Evolutionary conservation across 306 rosid species (phyloP), one percentile per base, ranked within the genome.

Genomic region (Malus orientalis): DNA sequence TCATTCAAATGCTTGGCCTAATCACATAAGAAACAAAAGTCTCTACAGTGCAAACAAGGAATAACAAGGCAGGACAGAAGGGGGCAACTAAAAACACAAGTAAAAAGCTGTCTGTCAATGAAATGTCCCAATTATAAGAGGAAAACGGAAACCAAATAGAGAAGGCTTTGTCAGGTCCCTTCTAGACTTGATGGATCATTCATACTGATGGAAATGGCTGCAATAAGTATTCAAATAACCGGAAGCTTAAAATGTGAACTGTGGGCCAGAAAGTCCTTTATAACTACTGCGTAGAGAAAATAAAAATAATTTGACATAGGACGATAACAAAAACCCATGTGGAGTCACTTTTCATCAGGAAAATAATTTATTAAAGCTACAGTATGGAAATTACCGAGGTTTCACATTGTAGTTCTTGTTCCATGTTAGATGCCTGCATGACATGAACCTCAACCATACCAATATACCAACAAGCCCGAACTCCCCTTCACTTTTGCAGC

Each of bases 371-470:
- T 30, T n/a, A 25, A 55, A 44, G n/a, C 23, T 27, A 49, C 45
- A 58, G 63, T n/a, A 15, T 16, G 64, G 18, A 19, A n/a, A 5
- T 66, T 79, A 83, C 86, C 76, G 79, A 53, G 84, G 86, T 74
- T 83, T 83, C 68, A 83, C 86, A 75, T 83, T 83, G 63, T 75
- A 83, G 33, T 83, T 83, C 61, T 83, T 83, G 67, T 83, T 83
- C 86, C 83, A 83, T 16, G 73, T 76, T 67, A 83, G 81, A 71
- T 83, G 86, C 76, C 81, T 79, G 63, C 79, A 74, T 29, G 84
- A 77, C 84, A 83, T 79, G 76, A 83, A 83, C 47, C 84, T 83
- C 45, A 83, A 66, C 86, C 86, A 83, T 22, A 83, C 86, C n/a
- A 79, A 60, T 58, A 83, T 76, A 67, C 86, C 79, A 38, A 76